phyloP scores from a whole-genome alignment of 768 basidiomycete species.

The Boletus coccyginus region DNA sequence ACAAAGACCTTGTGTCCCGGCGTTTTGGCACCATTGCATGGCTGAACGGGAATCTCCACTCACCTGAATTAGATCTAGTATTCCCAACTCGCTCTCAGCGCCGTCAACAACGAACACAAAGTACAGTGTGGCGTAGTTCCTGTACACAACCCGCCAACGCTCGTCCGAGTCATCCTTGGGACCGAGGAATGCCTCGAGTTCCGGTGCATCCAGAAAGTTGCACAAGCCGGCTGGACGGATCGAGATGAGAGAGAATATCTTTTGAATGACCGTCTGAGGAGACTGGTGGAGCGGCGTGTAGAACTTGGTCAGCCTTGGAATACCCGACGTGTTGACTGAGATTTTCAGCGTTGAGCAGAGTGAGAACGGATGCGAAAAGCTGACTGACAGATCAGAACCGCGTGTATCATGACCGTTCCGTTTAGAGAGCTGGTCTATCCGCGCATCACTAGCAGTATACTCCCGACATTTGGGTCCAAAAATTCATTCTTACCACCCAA shows the following conservation, averaged over 20 bases:
- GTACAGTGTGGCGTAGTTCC: constrained; percentile 94
- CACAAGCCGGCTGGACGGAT: constrained; percentile 80
- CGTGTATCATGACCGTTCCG: constrained; percentile 65
- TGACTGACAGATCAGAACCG: constrained; percentile 76
- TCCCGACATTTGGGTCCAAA: neutral
- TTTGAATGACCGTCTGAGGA: constrained; percentile 69
- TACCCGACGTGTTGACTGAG: constrained; percentile 92
- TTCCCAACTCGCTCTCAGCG: constrained; percentile 94
- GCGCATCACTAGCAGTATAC: too few species aligned
- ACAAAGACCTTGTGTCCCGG: constrained; percentile 72
- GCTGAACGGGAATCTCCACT: constrained; percentile 16
- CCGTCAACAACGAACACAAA: constrained; percentile 97
- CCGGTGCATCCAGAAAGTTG: constrained; percentile 95
- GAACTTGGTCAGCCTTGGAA: constrained; percentile 83
- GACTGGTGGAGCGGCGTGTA: constrained; percentile 70
- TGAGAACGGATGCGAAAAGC: constrained; percentile 15
- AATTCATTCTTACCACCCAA: neutral
- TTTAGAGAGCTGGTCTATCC: neutral
- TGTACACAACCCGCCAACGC: constrained; percentile 84
- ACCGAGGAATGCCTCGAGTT: constrained; percentile 73
- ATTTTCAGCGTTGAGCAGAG: constrained; percentile 19
- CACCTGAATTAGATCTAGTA: constrained; percentile 95
- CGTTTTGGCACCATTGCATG: neutral
- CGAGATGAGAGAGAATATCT: constrained; percentile 88
- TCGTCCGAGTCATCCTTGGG: constrained; percentile 49